These are phyloP conservation scores for Barnettozyma siamensis DNA, from an alignment of 805 yeast species.

Conservation along the genomic window DNA sequence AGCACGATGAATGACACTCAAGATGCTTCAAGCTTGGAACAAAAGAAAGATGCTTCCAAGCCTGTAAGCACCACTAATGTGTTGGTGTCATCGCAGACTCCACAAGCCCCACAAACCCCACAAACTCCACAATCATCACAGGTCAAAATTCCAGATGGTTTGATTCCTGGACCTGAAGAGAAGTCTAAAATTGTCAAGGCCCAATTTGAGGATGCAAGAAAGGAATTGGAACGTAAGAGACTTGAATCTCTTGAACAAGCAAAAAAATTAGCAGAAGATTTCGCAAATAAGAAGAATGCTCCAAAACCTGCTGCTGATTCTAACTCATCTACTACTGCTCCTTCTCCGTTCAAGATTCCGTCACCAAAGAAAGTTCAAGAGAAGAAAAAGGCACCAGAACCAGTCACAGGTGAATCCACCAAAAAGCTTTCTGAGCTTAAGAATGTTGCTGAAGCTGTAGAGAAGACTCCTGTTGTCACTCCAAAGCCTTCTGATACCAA, in stretches of 20 bases:
- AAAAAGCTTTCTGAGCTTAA: no score
- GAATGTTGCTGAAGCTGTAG: no score
- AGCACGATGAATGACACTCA: not conserved
- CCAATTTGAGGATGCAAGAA: conserved; percentile 8
- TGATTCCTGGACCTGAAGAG: not conserved
- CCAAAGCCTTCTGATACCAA: not conserved
- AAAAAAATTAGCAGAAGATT: not conserved
- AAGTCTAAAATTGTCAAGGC: not conserved
- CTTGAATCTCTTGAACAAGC: not conserved
- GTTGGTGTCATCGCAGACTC: not conserved
- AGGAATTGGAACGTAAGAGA: conserved; percentile 3
- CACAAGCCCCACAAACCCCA: no score
- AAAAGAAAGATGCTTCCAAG: not conserved
- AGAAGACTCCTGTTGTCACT: no score
- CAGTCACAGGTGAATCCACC: no score
- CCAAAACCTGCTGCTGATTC: no score
- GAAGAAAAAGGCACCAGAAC: no score
- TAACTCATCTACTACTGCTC: not conserved
- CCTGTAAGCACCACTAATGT: not conserved
- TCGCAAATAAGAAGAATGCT: no score
- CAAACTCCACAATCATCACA: not conserved
- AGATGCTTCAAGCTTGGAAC: not conserved
- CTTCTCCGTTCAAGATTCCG: not conserved
- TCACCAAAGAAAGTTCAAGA: not conserved
- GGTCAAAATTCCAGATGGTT: no score